phyloP scores from a whole-genome alignment of 371 early-diverging fungal species.

The Ordospora colligata region DNA sequence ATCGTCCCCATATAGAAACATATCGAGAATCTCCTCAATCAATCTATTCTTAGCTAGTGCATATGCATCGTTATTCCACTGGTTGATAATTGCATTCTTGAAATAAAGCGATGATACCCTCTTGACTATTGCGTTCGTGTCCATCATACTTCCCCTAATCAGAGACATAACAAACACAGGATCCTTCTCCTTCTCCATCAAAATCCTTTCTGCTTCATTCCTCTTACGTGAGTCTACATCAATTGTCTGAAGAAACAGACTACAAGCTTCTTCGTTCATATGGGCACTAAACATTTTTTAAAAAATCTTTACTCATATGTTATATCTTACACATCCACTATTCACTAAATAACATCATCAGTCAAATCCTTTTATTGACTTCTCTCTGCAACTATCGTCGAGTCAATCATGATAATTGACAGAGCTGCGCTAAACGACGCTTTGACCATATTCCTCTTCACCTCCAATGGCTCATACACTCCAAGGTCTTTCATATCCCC shows the following conservation, averaged over 20 bases:
- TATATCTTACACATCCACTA: neutral
- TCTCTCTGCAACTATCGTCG: constrained; percentile 48
- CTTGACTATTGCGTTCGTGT: constrained; percentile 30
- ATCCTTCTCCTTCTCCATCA: constrained; percentile 35
- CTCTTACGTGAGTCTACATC: constrained; percentile 32
- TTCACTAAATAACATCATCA: too few relatives aligned
- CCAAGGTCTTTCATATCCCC: constrained; percentile 77
- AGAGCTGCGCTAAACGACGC: constrained; percentile 80
- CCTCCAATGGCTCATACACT: constrained; percentile 95
- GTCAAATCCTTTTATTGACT: constrained; percentile 19
- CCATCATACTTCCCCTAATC: constrained; percentile 41
- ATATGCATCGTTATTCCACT: constrained; percentile 15
- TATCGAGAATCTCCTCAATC: constrained; percentile 21
- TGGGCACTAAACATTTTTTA: constrained; percentile 1
- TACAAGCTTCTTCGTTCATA: constrained; percentile 33
- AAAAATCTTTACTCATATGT: neutral
- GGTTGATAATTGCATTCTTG: constrained; percentile 43
- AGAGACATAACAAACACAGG: constrained; percentile 33
- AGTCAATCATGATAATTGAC: constrained; percentile 55
- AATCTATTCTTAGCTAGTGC: neutral
- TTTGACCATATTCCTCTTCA: constrained; percentile 88
- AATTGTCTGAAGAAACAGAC: constrained; percentile 48
- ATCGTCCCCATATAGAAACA: constrained; percentile 25
- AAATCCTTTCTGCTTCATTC: constrained; percentile 38
- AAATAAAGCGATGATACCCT: constrained; percentile 42